A percentile compares a stretch with the other conserved stretches of the same genome.
phyloP scores from a whole-genome alignment of 1,139 yeast genomes.

The Suhomyces maxii region DNA sequence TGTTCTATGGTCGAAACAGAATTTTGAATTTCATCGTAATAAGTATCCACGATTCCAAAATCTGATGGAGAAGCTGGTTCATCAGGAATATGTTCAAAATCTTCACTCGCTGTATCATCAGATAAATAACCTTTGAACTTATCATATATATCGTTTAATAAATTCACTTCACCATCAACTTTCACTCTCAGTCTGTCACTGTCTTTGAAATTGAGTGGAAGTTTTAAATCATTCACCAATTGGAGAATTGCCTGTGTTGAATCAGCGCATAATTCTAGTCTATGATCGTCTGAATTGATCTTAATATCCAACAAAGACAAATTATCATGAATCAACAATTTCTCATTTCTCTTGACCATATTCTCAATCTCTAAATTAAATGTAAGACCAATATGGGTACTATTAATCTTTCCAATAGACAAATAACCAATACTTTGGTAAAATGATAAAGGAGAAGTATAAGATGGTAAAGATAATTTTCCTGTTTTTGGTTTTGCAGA shows the following conservation, averaged over 20 bases:
- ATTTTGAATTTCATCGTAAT: constrained; percentile 13
- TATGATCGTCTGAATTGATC: constrained; percentile 50
- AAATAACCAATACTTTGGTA: constrained; percentile 40
- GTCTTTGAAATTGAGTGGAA: constrained; percentile 59
- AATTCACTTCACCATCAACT: constrained; percentile 37
- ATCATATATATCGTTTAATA: constrained; percentile 50
- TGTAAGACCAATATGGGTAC: constrained; percentile 44
- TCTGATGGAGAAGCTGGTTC: background rate
- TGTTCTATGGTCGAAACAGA: constrained; percentile 6
- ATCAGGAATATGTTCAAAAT: background rate
- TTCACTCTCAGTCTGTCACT: constrained; percentile 53
- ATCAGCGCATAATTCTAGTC: constrained; percentile 76
- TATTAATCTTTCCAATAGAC: constrained; percentile 44
- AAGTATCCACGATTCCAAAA: constrained; percentile 24
- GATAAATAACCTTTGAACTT: constrained; percentile 19
- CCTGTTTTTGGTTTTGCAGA: constrained; percentile 11
- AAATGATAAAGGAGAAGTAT: constrained; percentile 12
- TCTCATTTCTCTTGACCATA: constrained; percentile 19
- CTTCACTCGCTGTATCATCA: background rate
- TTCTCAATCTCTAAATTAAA: constrained; percentile 29
- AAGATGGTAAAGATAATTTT: constrained; percentile 9
- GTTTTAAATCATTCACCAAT: constrained; percentile 67
- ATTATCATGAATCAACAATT: constrained; percentile 21
- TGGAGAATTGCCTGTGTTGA: constrained; percentile 73
- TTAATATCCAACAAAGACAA: constrained; percentile 42